Base-by-base conservation (phyloP, 2,329 filamentous ascomycete species). In the Moelleriella libera region DNA sequence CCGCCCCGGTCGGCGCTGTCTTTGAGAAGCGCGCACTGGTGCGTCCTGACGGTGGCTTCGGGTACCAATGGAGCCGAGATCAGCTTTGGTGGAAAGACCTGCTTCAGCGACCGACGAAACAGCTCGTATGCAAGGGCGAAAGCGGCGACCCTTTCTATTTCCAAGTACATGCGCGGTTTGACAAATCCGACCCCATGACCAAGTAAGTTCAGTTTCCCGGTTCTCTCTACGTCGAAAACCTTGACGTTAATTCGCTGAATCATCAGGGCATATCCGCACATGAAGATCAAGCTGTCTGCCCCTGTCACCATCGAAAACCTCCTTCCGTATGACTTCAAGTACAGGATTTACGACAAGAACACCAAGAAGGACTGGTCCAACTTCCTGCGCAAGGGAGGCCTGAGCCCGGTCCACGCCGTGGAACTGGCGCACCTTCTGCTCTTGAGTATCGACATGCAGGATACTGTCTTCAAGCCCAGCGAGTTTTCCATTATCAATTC, bases 321-420 rank as follows among this genome's bases (percentile, higher is more conserved):
- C 42, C 68, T 98, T 39, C 92, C 92, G 0, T 97, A 92, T 60
- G 92, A 98, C 65, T 98, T 98, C 78, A 97, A 98, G 65, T 98
- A 98, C 63, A 82, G 90, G 48, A 97, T 98, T 48, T 98, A 97
- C 60, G 92, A 98, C 69, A 96, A 94, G 69, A 94, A 95, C 63
- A 96, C 89, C 0, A 94, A 90, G 71, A 95, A 94, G 62, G 92
- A 98, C 62, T 98, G 92, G 92, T 94, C 88, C 5, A 98, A 98
- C 63, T 98, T 98, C 68, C 69, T 98, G 44, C 81, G 92, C 49
- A 97, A 96, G 64, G 92, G 94, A 30, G 94, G 94, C 11, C 83
- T 97, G 48, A 98, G 92, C 61, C 94, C 94, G 1, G 89, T 98
- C 0, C 92, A 98, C 61, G 89, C 97, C 8, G 90, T 97, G 14